Conservation (phyloP, 345 rosid genomes). For the Carallia brachiata region DNA sequence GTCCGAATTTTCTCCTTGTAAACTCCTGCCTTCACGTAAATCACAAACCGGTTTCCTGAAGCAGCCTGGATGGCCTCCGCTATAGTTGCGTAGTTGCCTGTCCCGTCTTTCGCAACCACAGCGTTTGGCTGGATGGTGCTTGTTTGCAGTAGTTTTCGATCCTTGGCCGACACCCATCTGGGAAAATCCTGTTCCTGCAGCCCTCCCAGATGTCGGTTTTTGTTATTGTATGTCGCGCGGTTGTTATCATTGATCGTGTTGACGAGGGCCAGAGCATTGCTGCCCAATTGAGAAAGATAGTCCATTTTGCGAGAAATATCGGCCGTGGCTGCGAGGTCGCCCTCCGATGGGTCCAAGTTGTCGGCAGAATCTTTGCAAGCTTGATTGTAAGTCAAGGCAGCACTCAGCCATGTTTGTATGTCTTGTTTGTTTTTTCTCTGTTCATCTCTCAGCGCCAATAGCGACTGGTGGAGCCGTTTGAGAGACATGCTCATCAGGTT, state of each 20-base stretch:
- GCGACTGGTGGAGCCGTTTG: slow-evolving; percentile 49
- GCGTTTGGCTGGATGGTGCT: slow-evolving; percentile 37
- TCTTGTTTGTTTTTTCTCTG: slow-evolving; percentile 42
- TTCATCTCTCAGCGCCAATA: slow-evolving; percentile 39
- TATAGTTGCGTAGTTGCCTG: slow-evolving; percentile 61
- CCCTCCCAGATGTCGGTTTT: slow-evolving; percentile 9
- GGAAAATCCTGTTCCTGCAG: slow-evolving; percentile 32
- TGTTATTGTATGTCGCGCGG: neutral
- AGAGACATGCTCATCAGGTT: slow-evolving; percentile 52
- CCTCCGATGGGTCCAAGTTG: slow-evolving; percentile 15
- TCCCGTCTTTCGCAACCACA: slow-evolving; percentile 80
- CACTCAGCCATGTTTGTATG: slow-evolving; percentile 76
- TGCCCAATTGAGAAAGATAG: slow-evolving; percentile 47
- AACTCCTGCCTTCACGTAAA: slow-evolving; percentile 74
- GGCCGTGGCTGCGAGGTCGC: slow-evolving; percentile 16
- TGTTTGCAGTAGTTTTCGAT: slow-evolving; percentile 45
- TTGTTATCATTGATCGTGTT: slow-evolving; percentile 23
- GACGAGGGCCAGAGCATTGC: slow-evolving; percentile 60
- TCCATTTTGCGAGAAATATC: slow-evolving; percentile 57
- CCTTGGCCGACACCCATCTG: slow-evolving; percentile 49
- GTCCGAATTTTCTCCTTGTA: slow-evolving; percentile 66
- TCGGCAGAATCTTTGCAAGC: slow-evolving; percentile 62
- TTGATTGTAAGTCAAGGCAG: slow-evolving; percentile 69
- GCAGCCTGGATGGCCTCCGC: slow-evolving; percentile 68
- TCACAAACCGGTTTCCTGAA: slow-evolving; percentile 57